phyloP scores from a whole-genome alignment of 306 rosid species.

The Prunus dulcis region DNA sequence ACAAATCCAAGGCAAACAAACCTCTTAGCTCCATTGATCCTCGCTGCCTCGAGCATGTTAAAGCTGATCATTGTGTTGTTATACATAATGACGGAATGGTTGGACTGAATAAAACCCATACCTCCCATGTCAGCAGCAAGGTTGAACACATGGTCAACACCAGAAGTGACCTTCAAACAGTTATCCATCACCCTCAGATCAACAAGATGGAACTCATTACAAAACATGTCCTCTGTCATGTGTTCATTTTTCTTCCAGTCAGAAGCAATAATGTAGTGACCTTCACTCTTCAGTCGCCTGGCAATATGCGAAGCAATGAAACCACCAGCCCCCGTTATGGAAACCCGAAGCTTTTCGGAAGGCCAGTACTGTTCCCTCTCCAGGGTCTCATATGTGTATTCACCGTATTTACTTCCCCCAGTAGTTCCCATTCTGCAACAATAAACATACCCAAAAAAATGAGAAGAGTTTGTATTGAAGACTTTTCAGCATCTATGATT shows the following conservation, averaged over 20 bases:
- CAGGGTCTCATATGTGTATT: conserved; percentile 69
- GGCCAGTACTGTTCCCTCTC: conserved; percentile 97
- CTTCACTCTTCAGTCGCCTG: conserved; percentile 86
- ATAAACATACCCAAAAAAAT: background rate
- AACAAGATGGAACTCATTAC: conserved; percentile 91
- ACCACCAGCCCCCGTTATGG: conserved; percentile 96
- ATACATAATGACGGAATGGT: conserved; percentile 95
- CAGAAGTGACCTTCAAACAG: conserved; percentile 76
- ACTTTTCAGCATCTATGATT: background rate
- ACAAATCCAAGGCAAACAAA: conserved; percentile 24
- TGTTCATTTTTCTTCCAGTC: conserved; percentile 99
- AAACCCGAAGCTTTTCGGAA: conserved; percentile 73
- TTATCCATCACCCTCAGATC: conserved; percentile 99
- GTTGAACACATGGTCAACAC: conserved; percentile 90
- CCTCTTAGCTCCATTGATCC: conserved; percentile 91
- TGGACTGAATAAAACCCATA: conserved; percentile 98
- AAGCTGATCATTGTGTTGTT: conserved; percentile 98
- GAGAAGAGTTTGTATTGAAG: background rate
- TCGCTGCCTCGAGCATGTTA: conserved; percentile 89
- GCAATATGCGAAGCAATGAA: conserved; percentile 98
- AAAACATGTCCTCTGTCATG: conserved; percentile 95
- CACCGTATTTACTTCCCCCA: conserved; percentile 57
- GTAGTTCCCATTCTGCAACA: conserved; percentile 76
- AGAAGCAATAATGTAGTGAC: conserved; percentile 92
- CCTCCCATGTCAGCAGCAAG: conserved; percentile 99